Base-by-base conservation (phyloP, 495 filamentous ascomycete genomes). In the Parachaetomium inaequale region DNA sequence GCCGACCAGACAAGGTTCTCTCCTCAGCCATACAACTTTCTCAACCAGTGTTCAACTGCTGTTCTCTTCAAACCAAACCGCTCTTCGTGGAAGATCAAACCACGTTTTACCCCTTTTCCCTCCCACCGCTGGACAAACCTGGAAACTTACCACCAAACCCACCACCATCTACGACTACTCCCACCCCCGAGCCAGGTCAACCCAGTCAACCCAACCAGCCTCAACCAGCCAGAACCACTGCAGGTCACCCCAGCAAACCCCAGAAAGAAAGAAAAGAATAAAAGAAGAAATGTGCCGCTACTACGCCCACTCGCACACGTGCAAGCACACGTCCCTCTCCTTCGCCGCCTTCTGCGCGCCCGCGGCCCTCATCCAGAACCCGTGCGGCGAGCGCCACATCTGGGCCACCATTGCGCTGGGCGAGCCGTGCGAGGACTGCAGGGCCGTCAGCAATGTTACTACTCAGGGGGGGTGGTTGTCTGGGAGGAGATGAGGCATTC, bases 381-480 rank as follows among this genome's bases (percentile, higher is more conserved):
- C 64, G 0, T 74, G 72, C 43, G 50, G 58, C 31, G 63, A 67
- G 28, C 66, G 64, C 11, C 40, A 68, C n/a, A 64, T 74, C 43
- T 74, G 72, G 72, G 68, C 70, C 19, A 72, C 70, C 15, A 65
- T 74, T 46, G 42, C 54, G 2, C 58, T 74, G 56, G 68, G 68
- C 12, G 63, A 70, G 51, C 56, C 62, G 19, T 73, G 70, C 40
- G 68, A 69, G 10, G 68, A 67, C 5, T 73, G 71, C 19, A 40
- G 8, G 14, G 11, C 32, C 7, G 25, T 52, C n/a, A n/a, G 42
- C 17, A 7, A 17, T 2, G n/a, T 0, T 11, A 34, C 32, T 34
- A 34, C 32, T 11, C 2, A 10, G 36, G 12, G 36, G 12, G 36
- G 14, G 36, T 12, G 36, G 4, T 4, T 36, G 14, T 11, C 34